These are phyloP conservation scores for Aureobasidium sp. DNA, from an alignment of 2,329 filamentous ascomycete genomes.

Conservation along the genomic window DNA sequence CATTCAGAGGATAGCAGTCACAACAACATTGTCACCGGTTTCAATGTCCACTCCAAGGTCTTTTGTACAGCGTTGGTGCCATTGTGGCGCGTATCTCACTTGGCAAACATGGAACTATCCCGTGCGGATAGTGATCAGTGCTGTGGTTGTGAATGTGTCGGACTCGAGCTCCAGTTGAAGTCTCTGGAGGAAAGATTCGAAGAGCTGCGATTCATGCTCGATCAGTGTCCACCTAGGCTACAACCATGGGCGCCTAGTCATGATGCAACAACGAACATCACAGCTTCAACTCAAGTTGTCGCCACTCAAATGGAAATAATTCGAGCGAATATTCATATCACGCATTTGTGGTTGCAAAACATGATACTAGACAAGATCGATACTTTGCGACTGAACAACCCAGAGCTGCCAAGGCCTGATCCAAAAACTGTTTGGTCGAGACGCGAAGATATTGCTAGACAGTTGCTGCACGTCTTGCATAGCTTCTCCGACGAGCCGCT, in stretches of 20 bases:
- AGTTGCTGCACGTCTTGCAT: constrained; percentile 1
- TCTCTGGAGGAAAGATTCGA: neutral
- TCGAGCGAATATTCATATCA: neutral
- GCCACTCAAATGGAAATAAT: neutral
- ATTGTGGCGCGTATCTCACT: neutral
- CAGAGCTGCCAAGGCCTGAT: neutral
- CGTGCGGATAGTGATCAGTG: neutral
- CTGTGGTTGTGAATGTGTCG: neutral
- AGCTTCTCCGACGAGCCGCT: neutral
- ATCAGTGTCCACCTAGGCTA: neutral
- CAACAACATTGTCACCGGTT: neutral
- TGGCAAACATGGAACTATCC: neutral
- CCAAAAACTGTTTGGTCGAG: neutral
- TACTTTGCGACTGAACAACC: neutral
- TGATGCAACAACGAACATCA: neutral
- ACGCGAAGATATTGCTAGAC: neutral
- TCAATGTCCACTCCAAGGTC: neutral
- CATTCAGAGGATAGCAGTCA: neutral
- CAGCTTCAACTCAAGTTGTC: neutral
- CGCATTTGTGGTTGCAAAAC: neutral
- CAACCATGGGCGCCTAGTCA: neutral
- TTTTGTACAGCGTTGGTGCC: neutral
- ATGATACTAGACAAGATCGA: constrained; percentile 2
- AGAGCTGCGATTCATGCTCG: neutral
- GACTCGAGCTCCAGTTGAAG: neutral